Base-by-base conservation (phyloP, 2,329 filamentous ascomycete species). In the Chrysosphaeria jannelii region DNA sequence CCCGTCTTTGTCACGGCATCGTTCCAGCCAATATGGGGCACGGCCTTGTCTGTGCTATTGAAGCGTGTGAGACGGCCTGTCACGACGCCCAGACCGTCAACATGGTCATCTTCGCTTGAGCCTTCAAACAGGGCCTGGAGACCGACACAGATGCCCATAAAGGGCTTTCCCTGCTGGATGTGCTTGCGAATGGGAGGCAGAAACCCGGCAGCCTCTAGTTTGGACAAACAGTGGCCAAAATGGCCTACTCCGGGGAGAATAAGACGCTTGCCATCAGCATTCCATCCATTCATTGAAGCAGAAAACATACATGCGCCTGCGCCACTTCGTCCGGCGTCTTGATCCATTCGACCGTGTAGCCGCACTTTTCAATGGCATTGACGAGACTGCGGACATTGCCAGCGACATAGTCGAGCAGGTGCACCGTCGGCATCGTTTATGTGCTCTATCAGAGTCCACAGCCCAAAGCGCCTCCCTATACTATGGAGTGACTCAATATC, bases 11-110 rank as follows among this genome's bases (percentile, higher is more conserved):
- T 11, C 9, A 12, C 67, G 21, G 88, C 85, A 34, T 67, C 78
- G 46, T 97, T 97, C 85, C 85, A 97, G 26, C 85, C 85, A 42
- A 97, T 97, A 47, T 97, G 88, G 19, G 85, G 85, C n/a, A 97
- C 88, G 18, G 78, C 67, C 48, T 93, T 93, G 36, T 59, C 50
- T 15, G 45, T 42, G 40, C 74, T 63, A 39, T 75, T 51, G 47
- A 97, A 97, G 29, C 67, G 66, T 38, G 61, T 53, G 31, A 97
- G 57, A 8, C 47, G 50, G 19, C 58, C 60, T 21, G 67, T 63
- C 30, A 93, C 64, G 14, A 89, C 21, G 5, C 68, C 70, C 22
- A 97, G 50, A 1, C 85, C 85, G 3, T 63, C 46, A 9, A 75
- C 64, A 10, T 51, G 44, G 1, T 64, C 49, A 32, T 75, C 67